These are phyloP conservation scores for Melocanna baccifera DNA, from an alignment of 176 grass and related monocot genomes.

Conservation along the genomic window DNA sequence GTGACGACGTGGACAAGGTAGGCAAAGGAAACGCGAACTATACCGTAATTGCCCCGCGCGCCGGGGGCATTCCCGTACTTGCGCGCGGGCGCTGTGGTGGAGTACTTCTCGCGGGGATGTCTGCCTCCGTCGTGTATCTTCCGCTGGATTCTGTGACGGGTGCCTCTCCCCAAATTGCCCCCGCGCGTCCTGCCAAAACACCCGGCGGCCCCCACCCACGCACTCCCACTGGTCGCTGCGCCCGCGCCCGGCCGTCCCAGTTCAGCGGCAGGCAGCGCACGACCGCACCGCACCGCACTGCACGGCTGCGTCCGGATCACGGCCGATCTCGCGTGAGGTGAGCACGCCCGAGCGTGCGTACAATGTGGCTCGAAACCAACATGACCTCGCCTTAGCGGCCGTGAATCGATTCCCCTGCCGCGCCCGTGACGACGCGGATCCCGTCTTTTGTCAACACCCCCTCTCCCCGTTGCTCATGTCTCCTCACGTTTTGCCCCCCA, in stretches of 20 bases:
- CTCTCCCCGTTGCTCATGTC: neutral
- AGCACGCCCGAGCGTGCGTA: neutral
- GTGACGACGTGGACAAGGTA: slow-evolving; percentile 63
- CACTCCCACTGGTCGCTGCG: neutral
- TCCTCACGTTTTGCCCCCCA: slow-evolving; percentile 17
- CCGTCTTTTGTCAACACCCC: slow-evolving; percentile 23
- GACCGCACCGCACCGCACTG: neutral
- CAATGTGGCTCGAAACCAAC: slow-evolving; percentile 18
- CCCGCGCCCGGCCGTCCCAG: neutral
- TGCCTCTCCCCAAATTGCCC: neutral
- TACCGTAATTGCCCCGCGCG: neutral
- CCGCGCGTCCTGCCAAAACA: slow-evolving; percentile 14
- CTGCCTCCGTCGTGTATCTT: slow-evolving; percentile 43
- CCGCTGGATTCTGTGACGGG: slow-evolving; percentile 61
- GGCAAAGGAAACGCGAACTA: neutral
- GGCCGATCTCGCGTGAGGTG: neutral
- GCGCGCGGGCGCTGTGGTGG: neutral
- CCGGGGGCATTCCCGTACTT: slow-evolving; percentile 39
- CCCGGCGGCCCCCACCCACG: neutral
- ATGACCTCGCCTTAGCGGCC: neutral
- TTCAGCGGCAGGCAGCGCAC: neutral
- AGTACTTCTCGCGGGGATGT: slow-evolving; percentile 51
- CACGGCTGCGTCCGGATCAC: neutral
- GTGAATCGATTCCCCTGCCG: slow-evolving; percentile 26
- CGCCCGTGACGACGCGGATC: slow-evolving; percentile 43